Base-by-base conservation (phyloP, 768 basidiomycete genomes). In the Kwoniella sp. region DNA sequence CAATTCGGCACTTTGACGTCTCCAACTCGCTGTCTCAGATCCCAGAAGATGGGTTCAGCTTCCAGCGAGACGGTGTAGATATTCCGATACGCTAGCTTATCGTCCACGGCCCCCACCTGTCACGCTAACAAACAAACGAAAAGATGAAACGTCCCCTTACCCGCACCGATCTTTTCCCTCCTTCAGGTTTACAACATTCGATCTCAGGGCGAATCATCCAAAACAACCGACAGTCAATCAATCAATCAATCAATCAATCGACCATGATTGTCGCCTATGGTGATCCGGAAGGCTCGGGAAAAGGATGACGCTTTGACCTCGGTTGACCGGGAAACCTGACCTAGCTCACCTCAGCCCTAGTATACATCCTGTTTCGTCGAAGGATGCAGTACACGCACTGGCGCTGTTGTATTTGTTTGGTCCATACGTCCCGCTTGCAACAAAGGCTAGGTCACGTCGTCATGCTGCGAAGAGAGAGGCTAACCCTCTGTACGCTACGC, bases 101-200 rank as follows among this genome's bases (percentile, higher is more conserved):
- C 34, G 34, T n/a, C n/a, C n/a, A n/a, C n/a, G 34, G 34, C 34
- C 34, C 34, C 34, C 34, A 37, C 34, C 34, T 37, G 34, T 37
- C 34, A 37, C 34, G 34, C 34, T 37, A 37, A 13, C 34, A 13
- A 37, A 13, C 34, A 5, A 7, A 37, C 34, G 34, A 37, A 45
- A 45, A 45, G 41, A 45, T 45, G 41, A 45, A 45, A 45, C 41
- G 41, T 45, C 41, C 41, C 41, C 41, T 45, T 45, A 45, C 41
- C 41, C 41, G 41, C 41, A 45, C 41, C 15, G 34, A 37, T 5
- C 34, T 13, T 7, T 37, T 5, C 13, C 34, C 5, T 37, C 34
- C 34, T 37, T 5, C 13, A 37, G 34, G 13, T n/a, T n/a, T n/a
- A n/a, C n/a, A 45, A 17, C 15, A 45, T 45, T 45, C 41, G 41